phyloP scores from a whole-genome alignment of 2,329 filamentous ascomycete genomes.

The Paramyrothecium roridum region DNA sequence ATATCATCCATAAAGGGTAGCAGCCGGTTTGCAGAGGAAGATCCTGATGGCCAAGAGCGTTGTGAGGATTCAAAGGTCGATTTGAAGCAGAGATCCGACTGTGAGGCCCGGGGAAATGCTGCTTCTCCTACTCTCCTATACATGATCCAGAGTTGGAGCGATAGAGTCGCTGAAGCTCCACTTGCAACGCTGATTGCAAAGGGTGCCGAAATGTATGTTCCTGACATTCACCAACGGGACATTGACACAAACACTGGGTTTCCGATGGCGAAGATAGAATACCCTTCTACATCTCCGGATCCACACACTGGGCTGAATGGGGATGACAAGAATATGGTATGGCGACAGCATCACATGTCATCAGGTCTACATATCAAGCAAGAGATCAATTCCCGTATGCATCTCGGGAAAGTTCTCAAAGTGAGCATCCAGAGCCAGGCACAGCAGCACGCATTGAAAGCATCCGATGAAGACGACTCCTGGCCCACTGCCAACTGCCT shows the following conservation, averaged over 20 bases:
- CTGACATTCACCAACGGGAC: slow-evolving; percentile 18
- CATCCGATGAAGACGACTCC: slow-evolving; percentile 7
- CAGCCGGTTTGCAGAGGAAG: too few species aligned
- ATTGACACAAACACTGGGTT: slow-evolving; percentile 36
- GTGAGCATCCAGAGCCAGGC: slow-evolving; percentile 1
- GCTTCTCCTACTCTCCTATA: too few species aligned
- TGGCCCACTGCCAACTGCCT: slow-evolving; percentile 29
- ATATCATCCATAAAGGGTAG: too few species aligned
- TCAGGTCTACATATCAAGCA: slow-evolving; percentile 18
- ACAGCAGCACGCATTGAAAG: slow-evolving; percentile 4
- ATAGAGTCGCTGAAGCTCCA: too few species aligned
- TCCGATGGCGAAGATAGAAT: slow-evolving; percentile 21
- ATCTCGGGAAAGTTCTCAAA: slow-evolving; percentile 6
- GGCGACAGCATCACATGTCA: slow-evolving; percentile 23
- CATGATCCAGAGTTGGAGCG: too few species aligned
- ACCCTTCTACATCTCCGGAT: slow-evolving; percentile 14
- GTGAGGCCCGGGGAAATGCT: too few species aligned
- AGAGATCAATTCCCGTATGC: slow-evolving; percentile 18
- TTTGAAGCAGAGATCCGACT: too few species aligned
- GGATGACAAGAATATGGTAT: slow-evolving; percentile 13
- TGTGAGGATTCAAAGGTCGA: too few species aligned
- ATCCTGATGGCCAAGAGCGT: too few species aligned
- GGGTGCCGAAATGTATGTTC: background rate
- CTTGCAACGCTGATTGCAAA: background rate
- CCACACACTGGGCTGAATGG: background rate